Conservation (phyloP, 2,329 filamentous ascomycete species). For the Rhynchosporium secalis region DNA sequence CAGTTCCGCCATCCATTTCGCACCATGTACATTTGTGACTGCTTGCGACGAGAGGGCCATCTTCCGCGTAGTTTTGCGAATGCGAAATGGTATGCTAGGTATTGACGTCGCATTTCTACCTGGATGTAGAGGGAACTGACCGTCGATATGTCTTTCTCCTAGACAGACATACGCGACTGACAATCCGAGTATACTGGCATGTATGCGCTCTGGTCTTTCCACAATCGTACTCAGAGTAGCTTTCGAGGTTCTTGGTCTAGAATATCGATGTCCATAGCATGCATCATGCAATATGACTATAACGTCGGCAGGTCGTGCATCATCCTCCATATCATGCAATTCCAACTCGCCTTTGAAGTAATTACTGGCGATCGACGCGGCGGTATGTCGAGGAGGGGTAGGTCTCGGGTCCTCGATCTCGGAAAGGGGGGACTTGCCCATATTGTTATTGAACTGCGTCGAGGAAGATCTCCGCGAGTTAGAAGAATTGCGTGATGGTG, state of each 20-base stretch:
- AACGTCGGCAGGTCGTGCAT: constrained; percentile 53
- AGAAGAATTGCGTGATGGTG: constrained; percentile 40
- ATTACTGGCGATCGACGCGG: constrained; percentile 45
- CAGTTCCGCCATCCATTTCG: constrained; percentile 91
- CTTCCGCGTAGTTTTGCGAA: constrained; percentile 74
- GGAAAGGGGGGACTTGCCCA: constrained; percentile 44
- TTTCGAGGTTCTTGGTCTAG: constrained; percentile 75
- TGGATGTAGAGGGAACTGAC: constrained; percentile 66
- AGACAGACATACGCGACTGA: constrained; percentile 89
- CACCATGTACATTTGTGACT: constrained; percentile 89
- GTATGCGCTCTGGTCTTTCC: constrained; percentile 87
- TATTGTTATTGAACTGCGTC: constrained; percentile 42
- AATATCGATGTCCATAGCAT: constrained; percentile 92
- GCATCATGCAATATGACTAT: constrained; percentile 88
- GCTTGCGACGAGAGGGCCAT: constrained; percentile 71
- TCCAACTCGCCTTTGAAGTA: constrained; percentile 40
- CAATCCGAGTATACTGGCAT: constrained; percentile 78
- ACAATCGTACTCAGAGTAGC: constrained; percentile 77
- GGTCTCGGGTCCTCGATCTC: constrained; percentile 39
- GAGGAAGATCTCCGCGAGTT: constrained; percentile 47
- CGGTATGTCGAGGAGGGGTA: constrained; percentile 46
- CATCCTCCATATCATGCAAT: constrained; percentile 32
- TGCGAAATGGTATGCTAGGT: constrained; percentile 73
- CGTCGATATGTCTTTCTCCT: constrained; percentile 75
- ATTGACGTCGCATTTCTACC: constrained; percentile 52